Evolutionary conservation across 2,329 filamentous ascomycete species (phyloP).

Genomic region (Colletotrichum liriopes): DNA sequence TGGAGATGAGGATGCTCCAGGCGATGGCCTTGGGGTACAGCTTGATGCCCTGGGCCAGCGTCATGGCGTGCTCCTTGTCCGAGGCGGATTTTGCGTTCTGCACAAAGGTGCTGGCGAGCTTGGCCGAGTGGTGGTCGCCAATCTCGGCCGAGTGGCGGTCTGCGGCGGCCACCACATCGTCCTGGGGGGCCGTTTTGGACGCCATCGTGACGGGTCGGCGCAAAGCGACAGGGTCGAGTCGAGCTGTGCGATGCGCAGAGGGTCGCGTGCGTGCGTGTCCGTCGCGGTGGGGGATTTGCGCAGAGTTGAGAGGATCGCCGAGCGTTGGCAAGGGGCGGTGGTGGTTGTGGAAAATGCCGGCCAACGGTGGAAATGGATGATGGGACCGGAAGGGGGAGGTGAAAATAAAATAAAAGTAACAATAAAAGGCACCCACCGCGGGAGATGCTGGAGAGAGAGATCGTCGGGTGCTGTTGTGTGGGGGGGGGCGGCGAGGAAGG

Average conservation of each 20-base stretch:
- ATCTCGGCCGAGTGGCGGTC: conserved; percentile 34
- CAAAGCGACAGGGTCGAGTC: neutral
- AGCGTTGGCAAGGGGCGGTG: neutral
- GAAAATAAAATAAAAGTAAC: neutral
- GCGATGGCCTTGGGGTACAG: conserved; percentile 89
- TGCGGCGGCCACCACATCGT: conserved; percentile 25
- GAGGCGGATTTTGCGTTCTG: conserved; percentile 66
- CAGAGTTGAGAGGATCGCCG: neutral
- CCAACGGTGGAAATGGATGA: neutral
- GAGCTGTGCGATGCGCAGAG: neutral
- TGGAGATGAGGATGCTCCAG: conserved; percentile 91
- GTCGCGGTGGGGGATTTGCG: neutral
- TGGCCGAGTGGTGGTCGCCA: conserved; percentile 38
- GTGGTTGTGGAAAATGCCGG: neutral
- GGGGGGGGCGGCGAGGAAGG: neutral
- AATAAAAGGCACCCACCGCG: neutral
- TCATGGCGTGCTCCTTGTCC: conserved; percentile 79
- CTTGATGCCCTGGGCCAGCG: conserved; percentile 80
- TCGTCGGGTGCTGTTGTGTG: neutral
- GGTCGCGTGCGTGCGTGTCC: conserved; percentile 1
- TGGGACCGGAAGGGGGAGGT: neutral
- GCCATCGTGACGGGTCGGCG: conserved; percentile 23
- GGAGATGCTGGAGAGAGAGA: conserved; percentile 6
- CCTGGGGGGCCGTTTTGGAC: conserved; percentile 24
- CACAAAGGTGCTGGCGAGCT: conserved; percentile 55